Evolutionary conservation across 495 filamentous ascomycete species (phyloP), one percentile per base, ranked within the genome.

Genomic region (Poronia punctata): DNA sequence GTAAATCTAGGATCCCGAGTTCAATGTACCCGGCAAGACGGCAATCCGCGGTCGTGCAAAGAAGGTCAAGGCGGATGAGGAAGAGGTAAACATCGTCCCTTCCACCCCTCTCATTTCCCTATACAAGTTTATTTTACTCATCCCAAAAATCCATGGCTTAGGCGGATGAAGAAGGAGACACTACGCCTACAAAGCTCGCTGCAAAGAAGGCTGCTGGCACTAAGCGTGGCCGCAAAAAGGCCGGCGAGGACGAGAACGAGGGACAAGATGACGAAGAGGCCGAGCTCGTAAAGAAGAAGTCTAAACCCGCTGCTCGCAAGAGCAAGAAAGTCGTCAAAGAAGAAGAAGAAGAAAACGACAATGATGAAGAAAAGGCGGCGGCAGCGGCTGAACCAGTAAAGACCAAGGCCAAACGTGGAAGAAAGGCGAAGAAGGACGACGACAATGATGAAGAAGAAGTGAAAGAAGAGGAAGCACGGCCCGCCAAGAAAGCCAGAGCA

Each of bases 21-120:
- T 73, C 54, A 88, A 87, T 52, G 66, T 71, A n/a, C 79, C 74
- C 14, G 82, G 83, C 14, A 66, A 70, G 53, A 70, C 54, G 22
- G 80, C 82, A n/a, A 80, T 80, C 49, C 72, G 70, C 18, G 56
- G 57, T 15, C 66, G 64, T 30, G 60, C 53, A 33, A 69, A 70
- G 49, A 75, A 74, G 50, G 54, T 64, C 44, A 60, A 57, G 43
- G 46, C 45, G 5, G 49, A 50, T 11, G 59, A 58, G 30, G 61
- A 53, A 6, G 53, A 65, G 50, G 58, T 55, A 28, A 41, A 48
- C 48, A 15, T 0, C 2, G 10, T 8, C 16, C 16, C 31, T 14
- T 15, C 21, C 7, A 4, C 3, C 6, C 7, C 18, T 36, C 29
- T 17, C 25, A 18, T 31, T 16, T 31, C 24, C 16, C 5, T 24